Evolutionary conservation across 2,329 filamentous ascomycete genomes (phyloP), one percentile per base, ranked within the genome.

Genomic region (Rutstroemia sydowiana): DNA sequence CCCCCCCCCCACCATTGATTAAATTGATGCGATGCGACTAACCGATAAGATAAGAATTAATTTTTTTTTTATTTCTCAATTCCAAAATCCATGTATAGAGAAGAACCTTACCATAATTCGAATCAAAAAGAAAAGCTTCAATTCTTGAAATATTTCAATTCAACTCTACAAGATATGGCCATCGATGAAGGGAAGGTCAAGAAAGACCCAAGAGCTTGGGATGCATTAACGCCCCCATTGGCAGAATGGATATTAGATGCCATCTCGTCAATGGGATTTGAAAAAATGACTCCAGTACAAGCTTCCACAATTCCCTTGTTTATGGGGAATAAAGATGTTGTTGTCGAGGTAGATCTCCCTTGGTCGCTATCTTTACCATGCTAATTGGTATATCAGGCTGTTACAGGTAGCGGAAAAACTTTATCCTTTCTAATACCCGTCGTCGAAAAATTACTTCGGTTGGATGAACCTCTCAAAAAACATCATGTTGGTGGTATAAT

Each of bases 241-340:
- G 87, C 85, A 55, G 77, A 85, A 80, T 97, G 91, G 89, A 82
- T 93, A 52, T 74, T 93, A 49, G 88, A 95, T 59, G 90, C 89
- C 54, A 83, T 95, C 45, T 76, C 82, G 45, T 81, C 84, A 58
- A 92, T 93, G 84, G 88, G 89, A 55, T 95, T 95, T 69, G 73
- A 77, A 57, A 84, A 86, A 67, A 91, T 93, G 77, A 96, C 91
- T 3, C 92, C 92, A 1, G 91, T 96, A n/a, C 92, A 97, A 71
- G 88, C 91, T 41, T 92, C 89, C 54, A 86, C 88, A 4, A 86
- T 96, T 59, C 89, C 90, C 11, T 79, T 95, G 47, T 93, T 95
- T 66, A 84, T 91, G 71, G 84, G 82, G 47, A 87, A 95, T 67
- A 95, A 95, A 65, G 90, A 95, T 69, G 88, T 95, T 4, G 90